A percentile compares a stretch with the other conserved stretches of the same genome.
phyloP scores from a whole-genome alignment of 768 basidiomycete species.

The Strobilomyces confusus region DNA sequence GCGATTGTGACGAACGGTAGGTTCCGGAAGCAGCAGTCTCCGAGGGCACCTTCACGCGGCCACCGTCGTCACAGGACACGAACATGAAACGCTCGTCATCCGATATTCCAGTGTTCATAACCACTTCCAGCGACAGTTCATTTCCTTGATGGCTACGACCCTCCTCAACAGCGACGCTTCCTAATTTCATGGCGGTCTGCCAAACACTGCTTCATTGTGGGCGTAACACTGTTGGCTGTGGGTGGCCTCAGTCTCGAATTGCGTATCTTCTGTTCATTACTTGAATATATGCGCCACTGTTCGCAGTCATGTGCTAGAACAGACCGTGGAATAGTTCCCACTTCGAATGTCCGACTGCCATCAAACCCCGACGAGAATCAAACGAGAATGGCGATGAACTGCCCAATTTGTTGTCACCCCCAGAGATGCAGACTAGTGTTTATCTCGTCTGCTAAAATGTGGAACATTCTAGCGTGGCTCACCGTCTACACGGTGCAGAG shows the following conservation, averaged over 20 bases:
- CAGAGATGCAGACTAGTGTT: background rate
- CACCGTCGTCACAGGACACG: background rate
- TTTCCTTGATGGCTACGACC: background rate
- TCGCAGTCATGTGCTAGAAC: background rate
- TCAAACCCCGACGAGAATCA: too few species aligned
- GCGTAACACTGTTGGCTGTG: background rate
- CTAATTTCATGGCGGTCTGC: background rate
- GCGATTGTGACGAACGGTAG: background rate
- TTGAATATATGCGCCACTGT: background rate
- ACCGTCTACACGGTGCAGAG: background rate
- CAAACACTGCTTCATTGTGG: constrained; percentile 6
- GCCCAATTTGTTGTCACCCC: too few species aligned
- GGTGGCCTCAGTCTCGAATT: too few species aligned
- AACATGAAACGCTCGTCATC: background rate
- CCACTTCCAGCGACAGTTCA: background rate
- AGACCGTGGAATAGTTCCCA: too few species aligned
- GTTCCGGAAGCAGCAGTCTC: background rate
- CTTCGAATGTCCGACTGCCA: background rate
- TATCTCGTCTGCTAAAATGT: background rate
- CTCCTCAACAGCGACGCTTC: background rate
- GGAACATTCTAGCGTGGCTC: background rate
- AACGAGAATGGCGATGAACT: too few species aligned
- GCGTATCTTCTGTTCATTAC: background rate
- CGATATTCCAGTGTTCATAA: background rate
- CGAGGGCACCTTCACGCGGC: too few species aligned